phyloP scores from a whole-genome alignment of 2,329 filamentous ascomycete genomes.

The Helotiales sp. region DNA sequence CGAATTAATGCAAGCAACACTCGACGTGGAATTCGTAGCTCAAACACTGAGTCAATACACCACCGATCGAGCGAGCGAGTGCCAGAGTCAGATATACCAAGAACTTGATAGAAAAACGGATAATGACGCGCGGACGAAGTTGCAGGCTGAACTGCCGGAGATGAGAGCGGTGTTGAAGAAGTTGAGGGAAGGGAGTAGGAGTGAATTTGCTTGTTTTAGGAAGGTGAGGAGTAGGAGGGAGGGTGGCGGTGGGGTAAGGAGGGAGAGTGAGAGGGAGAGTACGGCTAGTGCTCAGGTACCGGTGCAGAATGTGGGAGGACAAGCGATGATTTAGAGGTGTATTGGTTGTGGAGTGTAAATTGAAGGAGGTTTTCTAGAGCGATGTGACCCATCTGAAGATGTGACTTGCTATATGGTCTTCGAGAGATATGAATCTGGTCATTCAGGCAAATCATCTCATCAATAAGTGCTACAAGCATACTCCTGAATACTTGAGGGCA shows the following conservation, averaged over 20 bases:
- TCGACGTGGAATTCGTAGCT: slow-evolving; percentile 95
- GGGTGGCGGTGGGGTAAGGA: not conserved
- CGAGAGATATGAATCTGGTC: no score
- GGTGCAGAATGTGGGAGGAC: not conserved
- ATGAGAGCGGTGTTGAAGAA: slow-evolving; percentile 87
- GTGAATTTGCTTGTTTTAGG: slow-evolving; percentile 84
- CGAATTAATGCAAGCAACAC: slow-evolving; percentile 91
- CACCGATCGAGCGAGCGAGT: slow-evolving; percentile 75
- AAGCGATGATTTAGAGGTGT: not conserved
- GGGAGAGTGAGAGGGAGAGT: not conserved
- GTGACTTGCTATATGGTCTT: no score
- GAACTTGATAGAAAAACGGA: slow-evolving; percentile 88
- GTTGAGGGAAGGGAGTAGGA: slow-evolving; percentile 76
- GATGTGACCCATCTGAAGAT: not conserved
- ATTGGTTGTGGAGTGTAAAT: not conserved
- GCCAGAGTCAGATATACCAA: slow-evolving; percentile 89
- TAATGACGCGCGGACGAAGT: slow-evolving; percentile 73
- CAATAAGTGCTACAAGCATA: no score
- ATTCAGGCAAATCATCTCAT: no score
- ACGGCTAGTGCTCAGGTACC: not conserved
- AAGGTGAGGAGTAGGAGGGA: slow-evolving; percentile 41
- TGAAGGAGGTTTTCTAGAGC: not conserved
- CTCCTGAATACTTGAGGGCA: no score
- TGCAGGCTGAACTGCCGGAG: slow-evolving; percentile 86
- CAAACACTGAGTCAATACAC: slow-evolving; percentile 92